Conservation (phyloP, 768 basidiomycete genomes). For the Boletus rex-veris region DNA sequence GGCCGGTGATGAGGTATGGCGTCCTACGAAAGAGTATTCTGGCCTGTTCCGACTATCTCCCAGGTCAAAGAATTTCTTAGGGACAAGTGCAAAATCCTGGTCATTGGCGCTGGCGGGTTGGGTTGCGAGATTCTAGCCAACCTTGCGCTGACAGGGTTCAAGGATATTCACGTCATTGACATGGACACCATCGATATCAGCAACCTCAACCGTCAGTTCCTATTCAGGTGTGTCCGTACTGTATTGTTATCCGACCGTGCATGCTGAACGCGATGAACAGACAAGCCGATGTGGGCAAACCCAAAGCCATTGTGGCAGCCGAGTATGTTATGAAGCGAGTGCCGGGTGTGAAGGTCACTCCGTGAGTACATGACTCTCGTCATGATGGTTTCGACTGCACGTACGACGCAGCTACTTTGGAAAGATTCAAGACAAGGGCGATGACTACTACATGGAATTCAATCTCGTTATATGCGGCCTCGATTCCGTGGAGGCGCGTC, state of each 20-base stretch:
- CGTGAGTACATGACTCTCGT: constrained; percentile 53
- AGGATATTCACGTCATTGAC: constrained; percentile 98
- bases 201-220: constrained; percentile 96
- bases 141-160: constrained; percentile 93
- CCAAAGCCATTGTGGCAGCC: constrained; percentile 92
- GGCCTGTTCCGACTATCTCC: not conserved
- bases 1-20: constrained; percentile 75
- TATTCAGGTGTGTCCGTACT: constrained; percentile 70
- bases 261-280: constrained; percentile 36
- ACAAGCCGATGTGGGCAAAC: constrained; percentile 85
- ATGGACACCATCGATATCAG: constrained; percentile 99
- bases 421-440: constrained; percentile 97
- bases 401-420: constrained; percentile 71
- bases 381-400: constrained; percentile 3
- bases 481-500: constrained; percentile 93
- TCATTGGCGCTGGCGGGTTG: constrained; percentile 96
- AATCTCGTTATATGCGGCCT: constrained; percentile 96
- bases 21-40: not conserved
- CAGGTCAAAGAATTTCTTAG: constrained; percentile 89
- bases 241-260: not conserved
- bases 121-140: constrained; percentile 98
- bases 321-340: constrained; percentile 97
- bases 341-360: constrained; percentile 93
- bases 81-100: constrained; percentile 84
- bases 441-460: constrained; percentile 95